Evolutionary conservation across 768 basidiomycete species (phyloP), one percentile per base, ranked within the genome.

Genomic region (Podaxis rugospora): DNA sequence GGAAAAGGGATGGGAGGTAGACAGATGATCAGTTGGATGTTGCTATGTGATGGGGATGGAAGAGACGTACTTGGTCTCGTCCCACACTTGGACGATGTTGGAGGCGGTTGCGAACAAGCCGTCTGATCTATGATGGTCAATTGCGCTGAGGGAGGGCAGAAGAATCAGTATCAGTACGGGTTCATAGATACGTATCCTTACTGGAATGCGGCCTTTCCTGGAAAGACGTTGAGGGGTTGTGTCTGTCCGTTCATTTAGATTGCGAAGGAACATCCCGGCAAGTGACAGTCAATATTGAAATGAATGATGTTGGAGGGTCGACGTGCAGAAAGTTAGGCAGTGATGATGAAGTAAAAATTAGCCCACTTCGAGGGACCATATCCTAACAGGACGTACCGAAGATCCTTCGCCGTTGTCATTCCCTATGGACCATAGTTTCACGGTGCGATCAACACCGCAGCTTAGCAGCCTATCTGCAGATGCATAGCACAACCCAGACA

Each of bases 11-110:
- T 16, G 6, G 16, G 16, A 36, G 44, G 7, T 32, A 27, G 7
- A 40, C 32, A 50, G 32, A 50, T 54, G 37, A 63, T 32, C 13
- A 39, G 16, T 36, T 18, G 14, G 21, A 18, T 16, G 16, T 11
- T 39, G 28, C n/a, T 3, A 44, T 3, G 9, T 44, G 21, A 32
- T 40, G 14, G 44, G 46, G 49, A 36, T 44, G 36, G 35, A 28
- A 47, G 51, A 1, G 25, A 68, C 86, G n/a, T 58, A 93, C 92
- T 93, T 93, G 39, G 89, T 95, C 74, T 98, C 94, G 66, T 99
- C 97, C 97, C 97, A 99, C 65, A 99, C 82, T 71, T 98, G 96
- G 5, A 99, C 95, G 51, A 84, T 82, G 66, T 89, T 93, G 0
- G 94, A 96, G 1, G 94, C 95, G 0, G 96, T 95, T 0, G 95